phyloP scores from a whole-genome alignment of 2,329 filamentous ascomycete species.

The Penicillium sp. region DNA sequence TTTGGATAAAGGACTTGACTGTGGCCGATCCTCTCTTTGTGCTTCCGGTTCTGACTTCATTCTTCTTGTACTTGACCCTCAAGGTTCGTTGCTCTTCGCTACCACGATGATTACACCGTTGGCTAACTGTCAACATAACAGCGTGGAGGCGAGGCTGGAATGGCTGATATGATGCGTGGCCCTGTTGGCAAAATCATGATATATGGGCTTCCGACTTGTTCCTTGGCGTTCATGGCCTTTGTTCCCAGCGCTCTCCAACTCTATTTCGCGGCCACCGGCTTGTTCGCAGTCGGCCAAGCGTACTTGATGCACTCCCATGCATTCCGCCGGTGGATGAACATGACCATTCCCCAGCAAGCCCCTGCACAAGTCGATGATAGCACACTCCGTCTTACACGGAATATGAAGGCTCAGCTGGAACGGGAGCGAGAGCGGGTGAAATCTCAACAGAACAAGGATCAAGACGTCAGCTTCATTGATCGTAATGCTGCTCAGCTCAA shows the following conservation, averaged over 20 bases:
- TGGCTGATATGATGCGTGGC: conserved; percentile 28
- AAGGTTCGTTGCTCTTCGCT: conserved; percentile 43
- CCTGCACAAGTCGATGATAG: background rate
- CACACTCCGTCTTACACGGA: background rate
- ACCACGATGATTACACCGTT: background rate
- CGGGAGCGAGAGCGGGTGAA: background rate
- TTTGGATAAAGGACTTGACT: conserved; percentile 77
- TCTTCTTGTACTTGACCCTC: conserved; percentile 53
- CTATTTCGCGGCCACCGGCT: conserved; percentile 51
- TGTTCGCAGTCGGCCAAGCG: conserved; percentile 41
- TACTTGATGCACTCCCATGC: conserved; percentile 37
- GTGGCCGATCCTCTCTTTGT: conserved; percentile 69
- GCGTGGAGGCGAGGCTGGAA: conserved; percentile 38
- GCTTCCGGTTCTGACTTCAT: conserved; percentile 59
- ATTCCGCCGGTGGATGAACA: conserved; percentile 28
- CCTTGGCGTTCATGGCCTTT: conserved; percentile 50
- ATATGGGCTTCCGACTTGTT: conserved; percentile 48
- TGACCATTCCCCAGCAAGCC: conserved; percentile 19
- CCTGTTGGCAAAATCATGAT: conserved; percentile 33
- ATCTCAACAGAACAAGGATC: background rate
- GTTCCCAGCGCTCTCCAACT: conserved; percentile 56
- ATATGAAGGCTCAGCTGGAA: background rate
- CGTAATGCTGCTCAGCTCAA: conserved; percentile 32
- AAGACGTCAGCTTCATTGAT: conserved; percentile 28
- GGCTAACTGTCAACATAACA: conserved; percentile 12